These are phyloP conservation scores for Suillus bovinus DNA, from an alignment of 768 basidiomycete species.

Conservation along the genomic window DNA sequence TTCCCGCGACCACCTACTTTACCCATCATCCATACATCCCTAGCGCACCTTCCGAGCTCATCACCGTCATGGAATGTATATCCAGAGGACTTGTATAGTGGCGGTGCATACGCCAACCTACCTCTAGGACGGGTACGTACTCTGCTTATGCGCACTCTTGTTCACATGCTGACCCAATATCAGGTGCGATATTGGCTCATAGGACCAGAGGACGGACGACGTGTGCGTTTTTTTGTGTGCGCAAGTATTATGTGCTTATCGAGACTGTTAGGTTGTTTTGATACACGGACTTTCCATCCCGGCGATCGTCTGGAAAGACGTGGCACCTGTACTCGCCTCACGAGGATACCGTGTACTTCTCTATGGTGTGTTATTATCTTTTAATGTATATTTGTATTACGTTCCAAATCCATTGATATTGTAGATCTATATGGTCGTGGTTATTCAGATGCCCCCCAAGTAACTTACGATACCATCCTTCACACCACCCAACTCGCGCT, in stretches of 20 bases:
- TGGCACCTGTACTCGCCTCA: conserved; percentile 62
- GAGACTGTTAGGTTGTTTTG: conserved; percentile 57
- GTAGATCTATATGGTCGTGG: conserved; percentile 81
- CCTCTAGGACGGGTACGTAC: conserved; percentile 64
- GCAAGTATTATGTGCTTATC: conserved; percentile 1
- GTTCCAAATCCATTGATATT: conserved; percentile 3
- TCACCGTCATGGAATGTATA: conserved; percentile 70
- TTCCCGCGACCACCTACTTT: conserved; percentile 63
- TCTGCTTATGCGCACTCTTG: conserved; percentile 8
- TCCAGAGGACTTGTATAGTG: conserved; percentile 64
- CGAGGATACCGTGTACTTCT: conserved; percentile 73
- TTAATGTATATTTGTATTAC: not conserved
- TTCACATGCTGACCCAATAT: not conserved
- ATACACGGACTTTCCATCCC: conserved; percentile 81
- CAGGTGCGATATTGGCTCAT: conserved; percentile 78
- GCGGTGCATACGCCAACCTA: conserved; percentile 60
- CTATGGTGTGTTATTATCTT: conserved; percentile 51
- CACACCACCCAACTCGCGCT: conserved; percentile 81
- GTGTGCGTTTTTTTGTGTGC: conserved; percentile 41
- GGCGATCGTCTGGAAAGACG: conserved; percentile 74
- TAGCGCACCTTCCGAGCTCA: conserved; percentile 57
- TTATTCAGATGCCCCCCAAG: conserved; percentile 78
- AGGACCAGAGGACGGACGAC: conserved; percentile 67
- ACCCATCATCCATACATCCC: conserved; percentile 52
- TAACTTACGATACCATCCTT: conserved; percentile 61